A percentile compares a stretch with the other conserved stretches of the same genome.
phyloP scores from a whole-genome alignment of 768 basidiomycete species.

The Tylopilus intermedius region DNA sequence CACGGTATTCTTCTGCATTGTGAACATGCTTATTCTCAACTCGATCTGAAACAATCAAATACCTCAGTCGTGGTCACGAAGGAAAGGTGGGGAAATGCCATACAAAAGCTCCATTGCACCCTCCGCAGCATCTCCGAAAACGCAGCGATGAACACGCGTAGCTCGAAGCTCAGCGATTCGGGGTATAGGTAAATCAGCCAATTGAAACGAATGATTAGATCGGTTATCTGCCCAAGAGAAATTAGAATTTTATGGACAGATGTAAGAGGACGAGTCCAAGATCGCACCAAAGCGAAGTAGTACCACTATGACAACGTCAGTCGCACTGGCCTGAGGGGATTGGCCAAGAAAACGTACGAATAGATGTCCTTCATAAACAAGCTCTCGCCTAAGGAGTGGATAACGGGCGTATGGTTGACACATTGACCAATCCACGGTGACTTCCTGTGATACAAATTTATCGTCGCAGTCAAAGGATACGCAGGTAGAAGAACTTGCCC shows the following conservation, averaged over 20 bases:
- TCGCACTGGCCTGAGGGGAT: background rate
- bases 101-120: conserved; percentile 91
- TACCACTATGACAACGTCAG: conserved; percentile 46
- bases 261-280: background rate
- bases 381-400: conserved; percentile 64
- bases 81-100: conserved; percentile 23
- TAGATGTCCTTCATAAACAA: conserved; percentile 64
- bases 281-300: conserved; percentile 69
- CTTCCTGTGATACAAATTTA: conserved; percentile 48
- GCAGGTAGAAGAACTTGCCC: conserved; percentile 52
- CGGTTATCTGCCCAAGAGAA: conserved; percentile 47
- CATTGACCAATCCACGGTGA: conserved; percentile 90
- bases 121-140: conserved; percentile 75
- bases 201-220: conserved; percentile 71
- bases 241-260: background rate
- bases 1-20: conserved; percentile 77
- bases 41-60: conserved; percentile 45
- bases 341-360: conserved; percentile 38
- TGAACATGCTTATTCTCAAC: conserved; percentile 89
- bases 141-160: conserved; percentile 64
- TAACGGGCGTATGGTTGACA: conserved; percentile 52
- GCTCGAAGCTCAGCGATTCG: conserved; percentile 40
- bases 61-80: background rate
- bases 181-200: conserved; percentile 78
- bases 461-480: background rate